phyloP scores from a whole-genome alignment of 257 asterid species.

The Solanum pennellii region DNA sequence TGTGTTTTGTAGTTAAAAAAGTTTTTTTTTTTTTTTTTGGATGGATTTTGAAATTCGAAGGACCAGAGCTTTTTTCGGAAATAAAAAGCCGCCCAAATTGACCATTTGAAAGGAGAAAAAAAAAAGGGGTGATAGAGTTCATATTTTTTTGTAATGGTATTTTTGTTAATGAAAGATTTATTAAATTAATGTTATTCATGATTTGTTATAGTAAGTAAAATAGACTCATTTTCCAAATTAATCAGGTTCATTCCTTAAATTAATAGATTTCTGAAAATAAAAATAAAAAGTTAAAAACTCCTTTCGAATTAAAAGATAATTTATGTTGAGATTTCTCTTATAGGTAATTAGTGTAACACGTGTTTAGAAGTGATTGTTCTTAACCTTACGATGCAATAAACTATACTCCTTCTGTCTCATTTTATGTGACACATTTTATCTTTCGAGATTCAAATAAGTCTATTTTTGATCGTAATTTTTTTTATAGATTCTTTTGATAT shows the following conservation, averaged over 20 bases:
- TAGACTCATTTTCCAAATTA: neutral
- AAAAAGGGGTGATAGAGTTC: neutral
- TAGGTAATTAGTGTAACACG: too few species aligned
- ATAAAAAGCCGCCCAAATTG: slow-evolving; percentile 59
- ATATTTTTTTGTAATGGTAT: neutral
- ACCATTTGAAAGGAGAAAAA: slow-evolving; percentile 10
- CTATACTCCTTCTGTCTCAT: too few species aligned
- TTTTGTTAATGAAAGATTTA: neutral
- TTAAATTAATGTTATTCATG: neutral
- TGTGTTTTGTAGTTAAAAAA: neutral
- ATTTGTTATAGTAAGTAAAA: neutral
- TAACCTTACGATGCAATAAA: too few species aligned
- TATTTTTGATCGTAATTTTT: too few species aligned
- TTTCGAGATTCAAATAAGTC: too few species aligned
- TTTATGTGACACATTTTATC: too few species aligned
- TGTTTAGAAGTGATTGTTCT: too few species aligned
- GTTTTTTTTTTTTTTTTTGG: neutral
- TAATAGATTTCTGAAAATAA: too few species aligned
- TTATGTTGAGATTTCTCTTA: neutral
- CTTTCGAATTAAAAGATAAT: too few species aligned
- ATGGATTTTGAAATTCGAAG: slow-evolving; percentile 6
- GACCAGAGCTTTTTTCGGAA: neutral
- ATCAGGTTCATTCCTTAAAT: neutral
- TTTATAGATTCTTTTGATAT: too few species aligned
- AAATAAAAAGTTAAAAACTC: too few species aligned